Evolutionary conservation across 2,329 filamentous ascomycete species (phyloP).

Genomic region (Paracoccidioides lutzii): DNA sequence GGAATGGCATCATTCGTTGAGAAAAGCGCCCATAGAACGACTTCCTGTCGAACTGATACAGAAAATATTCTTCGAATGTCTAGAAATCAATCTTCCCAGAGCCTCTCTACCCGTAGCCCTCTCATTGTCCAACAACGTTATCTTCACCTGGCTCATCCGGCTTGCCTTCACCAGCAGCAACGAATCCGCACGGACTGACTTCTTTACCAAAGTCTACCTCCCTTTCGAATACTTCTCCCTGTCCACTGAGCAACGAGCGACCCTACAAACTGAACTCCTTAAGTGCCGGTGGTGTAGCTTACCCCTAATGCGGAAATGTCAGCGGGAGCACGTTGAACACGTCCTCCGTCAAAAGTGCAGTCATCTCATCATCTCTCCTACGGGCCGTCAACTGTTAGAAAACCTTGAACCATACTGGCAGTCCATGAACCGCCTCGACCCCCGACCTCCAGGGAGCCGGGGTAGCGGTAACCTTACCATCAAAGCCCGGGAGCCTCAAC

Average conservation of each 20-base stretch:
- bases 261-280: conserved; percentile 26
- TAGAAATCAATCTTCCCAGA: conserved; percentile 36
- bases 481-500: conserved; percentile 9
- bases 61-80: conserved; percentile 37
- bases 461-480: conserved; percentile 23
- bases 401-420: conserved; percentile 17
- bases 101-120: conserved; percentile 31
- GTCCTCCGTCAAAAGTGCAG: conserved; percentile 20
- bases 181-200: conserved; percentile 16
- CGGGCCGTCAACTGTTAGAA: conserved; percentile 15
- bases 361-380: conserved; percentile 16
- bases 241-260: conserved; percentile 16
- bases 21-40: conserved; percentile 9
- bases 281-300: conserved; percentile 31
- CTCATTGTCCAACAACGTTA: conserved; percentile 26
- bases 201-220: conserved; percentile 29
- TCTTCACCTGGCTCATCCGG: conserved; percentile 33
- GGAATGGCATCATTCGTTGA: neutral
- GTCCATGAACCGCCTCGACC: conserved; percentile 14
- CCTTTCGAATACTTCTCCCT: conserved; percentile 25
- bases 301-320: conserved; percentile 26
- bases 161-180: conserved; percentile 31
- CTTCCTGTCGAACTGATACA: conserved; percentile 24
- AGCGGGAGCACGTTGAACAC: conserved; percentile 26
- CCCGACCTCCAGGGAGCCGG: conserved; percentile 14